Percentiles rank a stretch among this genome's conserved stretches.
phyloP scores from a whole-genome alignment of 116 monocot species.

The Papilionanthe hybrid region DNA sequence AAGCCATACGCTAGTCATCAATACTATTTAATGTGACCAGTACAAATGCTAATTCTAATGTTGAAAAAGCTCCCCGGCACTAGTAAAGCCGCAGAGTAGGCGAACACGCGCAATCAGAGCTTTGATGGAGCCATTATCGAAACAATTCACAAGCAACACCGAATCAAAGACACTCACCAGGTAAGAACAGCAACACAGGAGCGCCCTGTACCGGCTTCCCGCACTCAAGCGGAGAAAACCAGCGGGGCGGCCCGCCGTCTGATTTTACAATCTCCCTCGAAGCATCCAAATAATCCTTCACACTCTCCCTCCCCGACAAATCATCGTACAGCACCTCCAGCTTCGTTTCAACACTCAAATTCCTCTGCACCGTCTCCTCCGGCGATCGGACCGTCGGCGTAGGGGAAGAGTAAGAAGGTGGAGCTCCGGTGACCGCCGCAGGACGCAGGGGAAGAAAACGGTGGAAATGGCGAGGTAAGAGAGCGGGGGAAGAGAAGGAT shows the following conservation, averaged over 20 bases:
- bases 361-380: neutral
- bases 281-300: constrained; percentile 54
- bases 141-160: neutral
- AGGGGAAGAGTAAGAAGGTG: neutral
- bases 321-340: constrained; percentile 60
- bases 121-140: neutral
- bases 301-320: constrained; percentile 39
- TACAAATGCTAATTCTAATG: neutral
- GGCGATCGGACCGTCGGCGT: neutral
- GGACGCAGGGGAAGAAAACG: neutral
- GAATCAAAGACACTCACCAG: constrained; percentile 25
- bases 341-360: neutral
- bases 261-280: constrained; percentile 29
- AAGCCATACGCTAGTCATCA: neutral
- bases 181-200: constrained; percentile 61
- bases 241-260: constrained; percentile 58
- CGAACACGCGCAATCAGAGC: neutral
- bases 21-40: neutral
- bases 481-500: neutral
- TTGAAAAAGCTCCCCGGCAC: neutral
- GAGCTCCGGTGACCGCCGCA: neutral
- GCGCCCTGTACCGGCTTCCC: constrained; percentile 37
- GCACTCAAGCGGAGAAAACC: constrained; percentile 63
- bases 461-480: neutral
- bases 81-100: neutral